A percentile compares a stretch with the other conserved stretches of the same genome.
Conservation (phyloP, 129 eudicot species). For the Artemisia tridentata region DNA sequence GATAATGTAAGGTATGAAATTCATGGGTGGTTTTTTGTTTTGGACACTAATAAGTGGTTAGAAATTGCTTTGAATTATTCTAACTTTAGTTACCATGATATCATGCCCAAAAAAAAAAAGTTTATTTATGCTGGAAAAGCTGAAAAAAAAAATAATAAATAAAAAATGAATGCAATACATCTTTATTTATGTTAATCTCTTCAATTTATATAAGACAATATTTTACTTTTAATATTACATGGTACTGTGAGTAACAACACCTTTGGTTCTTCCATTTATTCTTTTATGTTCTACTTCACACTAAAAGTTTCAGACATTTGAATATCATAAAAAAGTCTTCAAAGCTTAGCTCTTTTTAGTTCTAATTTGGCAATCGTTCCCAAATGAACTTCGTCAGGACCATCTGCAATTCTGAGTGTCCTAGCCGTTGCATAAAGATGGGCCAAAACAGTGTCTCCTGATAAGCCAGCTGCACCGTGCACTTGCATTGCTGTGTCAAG, state of each 20-base stretch:
- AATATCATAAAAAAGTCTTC: slow-evolving; percentile 5
- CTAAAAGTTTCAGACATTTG: neutral
- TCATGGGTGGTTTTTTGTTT: slow-evolving; percentile 8
- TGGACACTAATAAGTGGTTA: slow-evolving; percentile 6
- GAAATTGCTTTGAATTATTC: neutral
- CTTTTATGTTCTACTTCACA: neutral
- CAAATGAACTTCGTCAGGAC: slow-evolving; percentile 95
- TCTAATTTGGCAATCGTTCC: slow-evolving; percentile 93
- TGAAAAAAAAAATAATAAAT: too few relatives aligned
- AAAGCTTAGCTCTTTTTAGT: slow-evolving; percentile 72
- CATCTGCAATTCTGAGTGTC: slow-evolving; percentile 94
- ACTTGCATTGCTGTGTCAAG: slow-evolving; percentile 96
- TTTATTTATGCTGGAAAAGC: too few relatives aligned
- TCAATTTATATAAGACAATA: neutral
- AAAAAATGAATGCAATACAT: too few relatives aligned
- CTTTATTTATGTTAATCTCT: neutral
- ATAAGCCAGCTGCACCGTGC: slow-evolving; percentile 91
- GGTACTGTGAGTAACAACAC: neutral
- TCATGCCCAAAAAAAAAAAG: too few relatives aligned
- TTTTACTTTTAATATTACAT: neutral
- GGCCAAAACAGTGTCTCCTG: slow-evolving; percentile 81
- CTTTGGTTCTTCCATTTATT: slow-evolving; percentile 8
- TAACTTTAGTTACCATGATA: neutral
- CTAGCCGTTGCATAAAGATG: slow-evolving; percentile 88
- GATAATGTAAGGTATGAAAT: slow-evolving; percentile 14